Percentiles rank a stretch among this genome's conserved stretches.
phyloP scores from a whole-genome alignment of 768 basidiomycete genomes.

The Agaricus blazei region DNA sequence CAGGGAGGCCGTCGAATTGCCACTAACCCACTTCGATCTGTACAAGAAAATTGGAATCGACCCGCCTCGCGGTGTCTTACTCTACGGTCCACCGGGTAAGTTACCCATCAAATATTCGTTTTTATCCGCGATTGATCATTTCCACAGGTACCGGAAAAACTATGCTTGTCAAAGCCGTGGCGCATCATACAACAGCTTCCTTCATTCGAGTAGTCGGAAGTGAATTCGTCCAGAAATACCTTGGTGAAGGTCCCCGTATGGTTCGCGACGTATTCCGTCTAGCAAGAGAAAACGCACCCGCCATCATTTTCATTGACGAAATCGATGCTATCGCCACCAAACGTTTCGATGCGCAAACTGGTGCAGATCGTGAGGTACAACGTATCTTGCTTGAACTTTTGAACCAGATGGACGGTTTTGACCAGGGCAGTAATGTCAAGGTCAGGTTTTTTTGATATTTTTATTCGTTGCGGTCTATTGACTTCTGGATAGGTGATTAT shows the following conservation, averaged over 20 bases:
- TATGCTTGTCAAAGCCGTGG: constrained; percentile 99
- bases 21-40: constrained; percentile 92
- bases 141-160: constrained; percentile 90
- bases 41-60: constrained; percentile 99
- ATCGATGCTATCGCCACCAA: constrained; percentile 99
- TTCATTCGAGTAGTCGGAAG: constrained; percentile 98
- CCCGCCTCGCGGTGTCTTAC: constrained; percentile 92
- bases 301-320: constrained; percentile 99
- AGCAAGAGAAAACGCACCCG: constrained; percentile 93
- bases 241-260: constrained; percentile 99
- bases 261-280: constrained; percentile 98
- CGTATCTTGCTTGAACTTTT: constrained; percentile 94
- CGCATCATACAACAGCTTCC: constrained; percentile 92
- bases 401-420: constrained; percentile 99
- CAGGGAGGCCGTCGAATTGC: constrained; percentile 95
- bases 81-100: constrained; percentile 94
- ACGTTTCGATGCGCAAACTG: constrained; percentile 98
- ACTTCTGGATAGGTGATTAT: constrained; percentile 78
- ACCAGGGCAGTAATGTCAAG: constrained; percentile 98
- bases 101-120: neutral
- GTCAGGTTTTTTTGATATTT: constrained; percentile 31
- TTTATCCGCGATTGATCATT: neutral
- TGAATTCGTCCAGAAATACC: constrained; percentile 99
- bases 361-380: constrained; percentile 98
- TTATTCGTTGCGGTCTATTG: neutral